Evolutionary conservation across 2,329 filamentous ascomycete genomes (phyloP), one percentile per base, ranked within the genome.

Genomic region (Mollisiaceae sp.): DNA sequence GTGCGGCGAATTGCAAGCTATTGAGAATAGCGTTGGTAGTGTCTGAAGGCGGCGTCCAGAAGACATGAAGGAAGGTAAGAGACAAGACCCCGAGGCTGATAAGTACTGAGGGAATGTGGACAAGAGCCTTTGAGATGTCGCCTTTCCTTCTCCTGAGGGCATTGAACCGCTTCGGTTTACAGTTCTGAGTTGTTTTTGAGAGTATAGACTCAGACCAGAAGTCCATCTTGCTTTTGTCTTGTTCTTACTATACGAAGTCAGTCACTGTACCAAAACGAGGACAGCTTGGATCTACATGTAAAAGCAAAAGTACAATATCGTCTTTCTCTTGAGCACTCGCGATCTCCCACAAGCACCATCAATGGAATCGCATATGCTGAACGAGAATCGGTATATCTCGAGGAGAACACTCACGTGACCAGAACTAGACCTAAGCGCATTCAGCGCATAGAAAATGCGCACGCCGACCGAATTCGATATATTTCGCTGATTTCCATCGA

Each of bases 1-100:
- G 54, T 14, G 64, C 64, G 14, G 59, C 64, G 24, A 65, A 65
- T 60, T 65, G 64, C 8, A 65, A 32, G n/a, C 41, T 38, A 39
- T 59, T 57, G 6, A 65, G 56, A 24, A 61, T 35, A 14, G 55
- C 38, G 39, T 62, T 65, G 4, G 43, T 59, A 18, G 22, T 38
- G 14, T 36, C 24, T 12, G 14, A 18, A 9, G 63, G 58, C 11
- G 54, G 11, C 6, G 8, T 32, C 64, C 64, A 65, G 45, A 62
- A 65, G 14, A 59, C 32, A 15, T 38, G 39, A 4, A 39, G 18
- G 15, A 65, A 65, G 35, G 55, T 65, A 14, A 65, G 45, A 9
- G 43, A 27, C 14, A 65, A 38, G 20, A 65, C 60, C 1, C 35
- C 45, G 8, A 65, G 11, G 18, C 59, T 59, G n/a, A 65, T 59